Percentiles rank a stretch among this genome's conserved stretches.
Evolutionary conservation across 1,284 basidiomycete genomes (phyloP).

Genomic region (Veloboletus limbatus): DNA sequence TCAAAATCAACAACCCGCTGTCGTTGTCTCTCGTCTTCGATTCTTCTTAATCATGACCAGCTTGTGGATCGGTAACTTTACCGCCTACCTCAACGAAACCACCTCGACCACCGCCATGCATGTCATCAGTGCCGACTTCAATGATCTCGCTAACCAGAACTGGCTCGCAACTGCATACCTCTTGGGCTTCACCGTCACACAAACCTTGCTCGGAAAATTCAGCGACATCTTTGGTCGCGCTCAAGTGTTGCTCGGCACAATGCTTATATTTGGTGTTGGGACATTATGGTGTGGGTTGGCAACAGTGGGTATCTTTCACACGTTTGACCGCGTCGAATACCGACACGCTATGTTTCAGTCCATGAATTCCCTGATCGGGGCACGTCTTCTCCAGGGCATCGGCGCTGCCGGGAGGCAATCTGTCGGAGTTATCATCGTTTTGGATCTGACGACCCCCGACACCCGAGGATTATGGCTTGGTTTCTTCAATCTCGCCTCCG

Average conservation of each 20-base stretch:
- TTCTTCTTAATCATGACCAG: constrained; percentile 37
- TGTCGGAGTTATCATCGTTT: constrained; percentile 33
- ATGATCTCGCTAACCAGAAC: constrained; percentile 31
- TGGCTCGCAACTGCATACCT: constrained; percentile 35
- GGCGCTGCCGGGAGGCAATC: constrained; percentile 36
- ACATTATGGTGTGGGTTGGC: constrained; percentile 36
- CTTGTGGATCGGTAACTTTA: constrained; percentile 36
- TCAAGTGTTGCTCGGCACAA: constrained; percentile 34
- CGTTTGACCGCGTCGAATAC: neutral
- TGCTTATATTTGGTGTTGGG: constrained; percentile 35
- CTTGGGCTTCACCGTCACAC: constrained; percentile 36
- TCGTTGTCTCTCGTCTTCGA: constrained; percentile 25
- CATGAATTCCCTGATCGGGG: constrained; percentile 34
- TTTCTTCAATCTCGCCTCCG: constrained; percentile 34
- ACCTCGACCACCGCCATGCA: constrained; percentile 38
- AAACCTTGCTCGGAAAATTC: constrained; percentile 34
- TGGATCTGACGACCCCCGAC: constrained; percentile 34
- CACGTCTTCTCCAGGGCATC: constrained; percentile 35
- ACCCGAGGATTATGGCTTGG: constrained; percentile 34
- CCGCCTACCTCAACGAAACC: constrained; percentile 37
- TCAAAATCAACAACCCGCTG: constrained; percentile 22
- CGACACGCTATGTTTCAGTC: constrained; percentile 24
- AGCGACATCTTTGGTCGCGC: constrained; percentile 36
- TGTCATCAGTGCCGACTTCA: constrained; percentile 31
- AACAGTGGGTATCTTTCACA: constrained; percentile 20